phyloP scores from a whole-genome alignment of 2,329 filamentous ascomycete genomes.

The Helicocarpus griseus region DNA sequence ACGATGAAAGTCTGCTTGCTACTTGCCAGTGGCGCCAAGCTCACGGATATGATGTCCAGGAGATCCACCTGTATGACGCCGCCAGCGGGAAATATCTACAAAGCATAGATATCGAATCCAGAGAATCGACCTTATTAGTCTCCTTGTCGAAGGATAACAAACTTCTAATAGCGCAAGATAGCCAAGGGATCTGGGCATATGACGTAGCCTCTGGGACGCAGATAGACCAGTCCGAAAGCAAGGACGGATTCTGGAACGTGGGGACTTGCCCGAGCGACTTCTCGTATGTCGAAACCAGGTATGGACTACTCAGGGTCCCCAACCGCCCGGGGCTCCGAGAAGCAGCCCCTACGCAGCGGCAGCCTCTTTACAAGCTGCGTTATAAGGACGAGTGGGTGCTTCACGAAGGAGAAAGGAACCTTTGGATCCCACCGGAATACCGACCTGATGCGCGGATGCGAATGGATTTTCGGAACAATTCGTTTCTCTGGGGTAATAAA shows the following conservation, averaged over 20 bases:
- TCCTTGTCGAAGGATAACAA: not conserved
- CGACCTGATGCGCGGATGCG: not conserved
- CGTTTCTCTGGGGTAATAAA: not conserved
- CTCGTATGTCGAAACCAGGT: not conserved
- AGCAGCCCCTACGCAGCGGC: not conserved
- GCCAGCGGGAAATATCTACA: not conserved
- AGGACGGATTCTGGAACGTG: not conserved
- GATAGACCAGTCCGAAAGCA: not conserved
- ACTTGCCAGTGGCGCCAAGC: no score
- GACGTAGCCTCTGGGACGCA: not conserved
- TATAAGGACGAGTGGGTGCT: not conserved
- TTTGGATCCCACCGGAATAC: not conserved
- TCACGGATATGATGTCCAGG: not conserved
- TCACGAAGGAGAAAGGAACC: not conserved
- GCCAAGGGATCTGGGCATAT: not conserved
- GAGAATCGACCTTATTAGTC: not conserved
- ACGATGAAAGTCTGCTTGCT: not conserved
- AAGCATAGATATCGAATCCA: not conserved
- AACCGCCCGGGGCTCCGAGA: not conserved
- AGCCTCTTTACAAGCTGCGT: not conserved
- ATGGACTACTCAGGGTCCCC: not conserved
- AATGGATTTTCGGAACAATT: not conserved
- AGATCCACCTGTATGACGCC: not conserved
- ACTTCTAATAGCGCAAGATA: not conserved
- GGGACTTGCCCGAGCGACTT: not conserved